These are phyloP conservation scores for Diospyros kaki DNA, from an alignment of 148 eudicot species.

Conservation along the genomic window DNA sequence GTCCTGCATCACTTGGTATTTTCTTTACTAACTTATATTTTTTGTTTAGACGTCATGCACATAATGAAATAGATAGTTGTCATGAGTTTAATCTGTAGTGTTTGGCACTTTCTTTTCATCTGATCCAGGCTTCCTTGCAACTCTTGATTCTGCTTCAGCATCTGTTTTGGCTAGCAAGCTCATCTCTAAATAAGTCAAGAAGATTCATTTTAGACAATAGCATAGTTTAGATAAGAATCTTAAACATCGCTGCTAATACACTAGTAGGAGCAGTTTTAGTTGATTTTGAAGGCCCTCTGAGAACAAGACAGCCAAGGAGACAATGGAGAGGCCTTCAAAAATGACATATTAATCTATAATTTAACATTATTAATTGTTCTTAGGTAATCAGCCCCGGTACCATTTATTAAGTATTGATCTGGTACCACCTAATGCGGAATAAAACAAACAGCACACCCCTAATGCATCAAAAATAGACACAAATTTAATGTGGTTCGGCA, in stretches of 20 bases:
- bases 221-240: neutral
- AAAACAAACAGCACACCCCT: no score
- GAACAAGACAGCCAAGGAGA: no score
- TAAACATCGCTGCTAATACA: neutral
- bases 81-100: neutral
- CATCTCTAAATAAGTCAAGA: neutral
- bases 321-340: no score
- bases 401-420: no score
- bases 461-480: no score
- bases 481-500: no score
- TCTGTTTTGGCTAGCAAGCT: neutral
- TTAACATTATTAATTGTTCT: no score
- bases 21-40: neutral
- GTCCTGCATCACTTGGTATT: conserved; percentile 3
- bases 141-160: neutral
- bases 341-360: no score
- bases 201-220: neutral
- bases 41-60: neutral
- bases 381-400: no score
- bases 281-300: no score
- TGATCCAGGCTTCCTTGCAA: neutral
- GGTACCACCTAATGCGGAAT: no score
- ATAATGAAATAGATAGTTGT: neutral
- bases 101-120: neutral
- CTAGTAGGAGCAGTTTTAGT: no score